Conservation (phyloP, 1,284 basidiomycete genomes). For the Leccinum olivaceoglutinosum region DNA sequence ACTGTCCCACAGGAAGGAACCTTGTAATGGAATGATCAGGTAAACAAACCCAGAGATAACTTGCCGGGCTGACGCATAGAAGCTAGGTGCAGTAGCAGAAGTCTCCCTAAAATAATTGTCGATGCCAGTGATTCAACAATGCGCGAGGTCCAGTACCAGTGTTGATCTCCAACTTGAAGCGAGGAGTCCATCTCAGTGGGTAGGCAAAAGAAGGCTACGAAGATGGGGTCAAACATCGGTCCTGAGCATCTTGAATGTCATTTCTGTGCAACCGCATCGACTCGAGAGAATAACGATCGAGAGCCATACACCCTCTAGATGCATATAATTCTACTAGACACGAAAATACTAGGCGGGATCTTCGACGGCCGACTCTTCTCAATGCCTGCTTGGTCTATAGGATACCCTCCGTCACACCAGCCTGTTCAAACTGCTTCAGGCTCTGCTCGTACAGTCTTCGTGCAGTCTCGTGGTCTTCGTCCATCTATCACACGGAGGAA, state of each 20-base stretch:
- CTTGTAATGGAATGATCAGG: no score
- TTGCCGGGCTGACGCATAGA: no score
- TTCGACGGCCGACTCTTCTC: slow-evolving; percentile 29
- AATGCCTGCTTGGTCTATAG: slow-evolving; percentile 45
- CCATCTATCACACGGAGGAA: slow-evolving; percentile 36
- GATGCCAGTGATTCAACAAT: no score
- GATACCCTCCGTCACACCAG: slow-evolving; percentile 49
- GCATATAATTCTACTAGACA: neutral
- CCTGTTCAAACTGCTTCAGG: slow-evolving; percentile 42
- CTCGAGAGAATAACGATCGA: neutral
- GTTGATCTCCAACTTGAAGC: no score
- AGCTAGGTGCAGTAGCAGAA: no score
- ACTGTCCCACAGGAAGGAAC: no score
- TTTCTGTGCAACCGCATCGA: neutral
- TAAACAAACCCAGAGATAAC: no score
- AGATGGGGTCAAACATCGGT: no score
- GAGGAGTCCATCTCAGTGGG: no score
- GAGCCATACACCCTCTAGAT: neutral
- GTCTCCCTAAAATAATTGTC: no score
- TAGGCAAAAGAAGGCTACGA: no score
- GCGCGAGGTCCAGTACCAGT: no score
- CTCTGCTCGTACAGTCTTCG: slow-evolving; percentile 41
- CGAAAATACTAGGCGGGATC: slow-evolving; percentile 3
- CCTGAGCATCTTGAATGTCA: neutral
- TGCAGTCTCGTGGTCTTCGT: slow-evolving; percentile 42